Evolutionary conservation across 306 rosid genomes (phyloP).

Genomic region (Begonia masoniana): DNA sequence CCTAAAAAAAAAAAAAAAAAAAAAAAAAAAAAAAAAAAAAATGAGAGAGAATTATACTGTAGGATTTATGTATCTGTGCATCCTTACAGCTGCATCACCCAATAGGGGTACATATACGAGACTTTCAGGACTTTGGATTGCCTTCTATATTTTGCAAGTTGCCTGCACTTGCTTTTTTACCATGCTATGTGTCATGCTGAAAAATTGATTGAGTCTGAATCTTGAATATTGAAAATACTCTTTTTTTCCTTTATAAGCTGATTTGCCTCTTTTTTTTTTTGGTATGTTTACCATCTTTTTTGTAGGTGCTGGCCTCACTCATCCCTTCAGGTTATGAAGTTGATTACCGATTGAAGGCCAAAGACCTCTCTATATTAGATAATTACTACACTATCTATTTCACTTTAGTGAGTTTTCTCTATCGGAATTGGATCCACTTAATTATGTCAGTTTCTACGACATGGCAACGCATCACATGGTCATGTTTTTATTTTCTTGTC

Average conservation of each 20-base stretch:
- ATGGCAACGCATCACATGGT: no score
- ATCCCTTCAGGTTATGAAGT: conserved; percentile 73
- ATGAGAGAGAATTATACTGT: no score
- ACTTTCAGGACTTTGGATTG: not conserved
- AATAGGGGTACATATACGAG: not conserved
- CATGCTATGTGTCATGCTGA: not conserved
- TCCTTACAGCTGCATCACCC: no score
- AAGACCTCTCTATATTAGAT: not conserved
- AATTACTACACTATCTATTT: conserved; percentile 3
- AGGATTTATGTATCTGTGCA: no score
- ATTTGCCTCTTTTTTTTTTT: conserved; percentile 5
- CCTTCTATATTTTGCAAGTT: not conserved
- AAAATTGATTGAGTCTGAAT: not conserved
- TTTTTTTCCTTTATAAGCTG: not conserved
- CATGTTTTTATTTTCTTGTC: not conserved
- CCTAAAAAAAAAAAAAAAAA: no score
- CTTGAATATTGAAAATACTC: no score
- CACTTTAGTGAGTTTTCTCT: not conserved
- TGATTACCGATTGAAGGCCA: conserved; percentile 8
- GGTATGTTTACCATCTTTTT: conserved; percentile 3
- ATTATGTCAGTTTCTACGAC: not conserved
- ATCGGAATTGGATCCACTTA: not conserved
- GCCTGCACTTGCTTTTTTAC: not conserved
- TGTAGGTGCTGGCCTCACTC: conserved; percentile 90
- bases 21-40: no score